A percentile compares a stretch with the other conserved stretches of the same genome.
These are phyloP conservation scores for Colletotrichum magnum DNA, from an alignment of 2,329 filamentous ascomycete species.

Conservation along the genomic window DNA sequence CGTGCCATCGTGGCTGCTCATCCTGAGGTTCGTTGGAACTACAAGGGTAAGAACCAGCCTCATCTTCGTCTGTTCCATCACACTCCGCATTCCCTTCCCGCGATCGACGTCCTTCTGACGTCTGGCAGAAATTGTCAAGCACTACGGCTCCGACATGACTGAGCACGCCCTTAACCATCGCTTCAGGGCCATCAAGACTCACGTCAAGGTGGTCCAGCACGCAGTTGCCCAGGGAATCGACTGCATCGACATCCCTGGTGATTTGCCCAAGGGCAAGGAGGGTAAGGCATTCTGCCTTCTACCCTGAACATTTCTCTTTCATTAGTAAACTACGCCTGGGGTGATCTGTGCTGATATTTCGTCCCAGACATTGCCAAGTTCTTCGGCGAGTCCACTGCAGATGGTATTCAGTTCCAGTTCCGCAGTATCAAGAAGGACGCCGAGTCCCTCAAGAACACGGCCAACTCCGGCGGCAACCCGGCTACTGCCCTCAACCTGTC, in stretches of 20 bases:
- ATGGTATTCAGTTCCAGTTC: conserved; percentile 74
- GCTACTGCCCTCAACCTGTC: conserved; percentile 53
- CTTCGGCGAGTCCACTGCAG: conserved; percentile 71
- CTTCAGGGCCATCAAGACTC: conserved; percentile 62
- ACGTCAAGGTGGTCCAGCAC: conserved; percentile 55
- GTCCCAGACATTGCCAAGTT: conserved; percentile 69
- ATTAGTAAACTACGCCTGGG: neutral
- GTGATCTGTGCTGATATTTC: neutral
- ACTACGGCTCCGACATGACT: conserved; percentile 65
- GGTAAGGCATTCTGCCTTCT: conserved; percentile 51
- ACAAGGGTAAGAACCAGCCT: conserved; percentile 65
- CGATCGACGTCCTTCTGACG: conserved; percentile 33
- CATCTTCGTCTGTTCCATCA: neutral
- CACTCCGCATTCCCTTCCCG: neutral
- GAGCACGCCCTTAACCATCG: conserved; percentile 65
- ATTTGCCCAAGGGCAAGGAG: conserved; percentile 55
- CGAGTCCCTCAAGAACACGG: conserved; percentile 60
- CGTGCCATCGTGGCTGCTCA: conserved; percentile 73
- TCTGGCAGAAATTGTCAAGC: conserved; percentile 60
- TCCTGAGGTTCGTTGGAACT: conserved; percentile 69
- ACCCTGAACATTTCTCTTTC: neutral
- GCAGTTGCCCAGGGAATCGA: conserved; percentile 55
- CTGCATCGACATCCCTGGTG: conserved; percentile 57
- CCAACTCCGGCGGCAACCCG: conserved; percentile 62
- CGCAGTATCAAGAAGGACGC: conserved; percentile 68